phyloP scores from a whole-genome alignment of 306 rosid species.

The Pyrus bretschneideri region DNA sequence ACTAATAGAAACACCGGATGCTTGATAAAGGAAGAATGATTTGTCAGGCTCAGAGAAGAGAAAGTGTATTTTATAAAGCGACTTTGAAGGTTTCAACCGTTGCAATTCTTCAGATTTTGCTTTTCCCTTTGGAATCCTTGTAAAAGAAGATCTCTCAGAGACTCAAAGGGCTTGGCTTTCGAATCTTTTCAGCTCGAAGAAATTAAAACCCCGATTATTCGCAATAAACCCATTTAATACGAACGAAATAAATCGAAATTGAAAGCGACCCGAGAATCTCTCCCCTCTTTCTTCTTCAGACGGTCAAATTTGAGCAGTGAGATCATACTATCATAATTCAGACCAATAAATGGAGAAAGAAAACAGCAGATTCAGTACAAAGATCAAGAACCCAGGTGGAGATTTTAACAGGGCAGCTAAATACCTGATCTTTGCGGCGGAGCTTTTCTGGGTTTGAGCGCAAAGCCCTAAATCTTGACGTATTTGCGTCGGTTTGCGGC shows the following conservation, averaged over 20 bases:
- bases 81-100: conserved; percentile 71
- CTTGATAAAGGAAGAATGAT: conserved; percentile 23
- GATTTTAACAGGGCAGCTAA: conserved; percentile 17
- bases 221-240: conserved; percentile 6
- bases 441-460: not conserved
- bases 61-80: conserved; percentile 25
- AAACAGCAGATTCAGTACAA: conserved; percentile 25
- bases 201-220: conserved; percentile 25
- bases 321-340: not conserved
- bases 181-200: conserved; percentile 37
- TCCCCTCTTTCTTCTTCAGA: conserved; percentile 14
- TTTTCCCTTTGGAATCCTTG: conserved; percentile 41
- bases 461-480: conserved; percentile 15
- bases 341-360: not conserved
- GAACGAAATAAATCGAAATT: conserved; percentile 10
- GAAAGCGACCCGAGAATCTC: conserved; percentile 9
- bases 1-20: conserved; percentile 30
- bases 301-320: conserved; percentile 15
- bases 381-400: conserved; percentile 28
- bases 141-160: conserved; percentile 29
- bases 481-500: not conserved
- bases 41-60: conserved; percentile 12
- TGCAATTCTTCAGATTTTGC: conserved; percentile 23
- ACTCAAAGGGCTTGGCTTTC: conserved; percentile 2
- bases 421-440: conserved; percentile 44